Evolutionary conservation across 1,284 basidiomycete genomes (phyloP).

Genomic region (Leccinum subspadiceum): DNA sequence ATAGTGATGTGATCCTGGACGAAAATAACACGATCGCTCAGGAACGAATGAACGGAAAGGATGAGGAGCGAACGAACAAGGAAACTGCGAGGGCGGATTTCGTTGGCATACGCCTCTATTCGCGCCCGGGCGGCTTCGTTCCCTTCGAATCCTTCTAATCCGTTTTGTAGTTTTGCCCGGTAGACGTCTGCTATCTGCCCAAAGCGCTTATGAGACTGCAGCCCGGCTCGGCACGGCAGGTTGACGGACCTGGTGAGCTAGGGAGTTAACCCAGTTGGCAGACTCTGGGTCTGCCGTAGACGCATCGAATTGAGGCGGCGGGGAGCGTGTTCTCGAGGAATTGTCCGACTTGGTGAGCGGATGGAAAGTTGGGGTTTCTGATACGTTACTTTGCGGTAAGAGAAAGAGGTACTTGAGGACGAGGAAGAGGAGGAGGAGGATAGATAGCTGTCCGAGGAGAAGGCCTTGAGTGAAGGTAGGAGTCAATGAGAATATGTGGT

Average conservation of each 20-base stretch:
- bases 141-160: conserved; percentile 59
- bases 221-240: neutral
- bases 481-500: conserved; percentile 68
- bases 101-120: conserved; percentile 71
- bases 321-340: conserved; percentile 36
- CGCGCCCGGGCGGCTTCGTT: conserved; percentile 68
- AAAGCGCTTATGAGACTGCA: conserved; percentile 4
- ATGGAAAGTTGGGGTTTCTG: conserved; percentile 56
- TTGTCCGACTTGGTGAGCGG: conserved; percentile 49
- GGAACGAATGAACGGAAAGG: neutral
- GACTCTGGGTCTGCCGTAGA: conserved; percentile 47
- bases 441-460: conserved; percentile 75
- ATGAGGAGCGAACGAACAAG: conserved; percentile 46
- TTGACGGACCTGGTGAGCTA: conserved; percentile 60
- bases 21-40: conserved; percentile 4
- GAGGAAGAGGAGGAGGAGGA: conserved; percentile 64
- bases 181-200: conserved; percentile 67
- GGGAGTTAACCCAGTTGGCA: conserved; percentile 72
- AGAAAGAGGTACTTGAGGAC: conserved; percentile 82
- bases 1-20: conserved; percentile 73
- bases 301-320: conserved; percentile 28
- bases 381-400: conserved; percentile 57
- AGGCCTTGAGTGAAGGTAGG: conserved; percentile 85
- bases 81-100: conserved; percentile 63
- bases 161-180: conserved; percentile 65